Base-by-base conservation (phyloP, 805 yeast genomes). In the Hermanozyma aechmeae region DNA sequence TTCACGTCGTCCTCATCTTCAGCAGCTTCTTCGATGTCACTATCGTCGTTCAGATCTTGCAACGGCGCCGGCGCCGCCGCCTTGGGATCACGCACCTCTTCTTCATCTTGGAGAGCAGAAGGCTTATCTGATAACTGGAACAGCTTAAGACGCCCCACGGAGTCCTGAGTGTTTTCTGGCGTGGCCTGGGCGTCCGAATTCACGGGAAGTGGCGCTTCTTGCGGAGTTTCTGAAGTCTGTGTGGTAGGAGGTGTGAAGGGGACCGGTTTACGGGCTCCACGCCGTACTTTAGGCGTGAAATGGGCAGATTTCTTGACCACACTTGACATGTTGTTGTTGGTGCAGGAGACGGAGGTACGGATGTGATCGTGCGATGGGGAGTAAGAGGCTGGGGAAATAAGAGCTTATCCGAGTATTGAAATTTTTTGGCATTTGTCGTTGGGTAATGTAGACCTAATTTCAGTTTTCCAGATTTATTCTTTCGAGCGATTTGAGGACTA, bases 211-310 rank as follows among this genome's bases (percentile, higher is more conserved):
- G 36, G 15, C 12, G 17, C 10, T 21, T n/a, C 10, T 22, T 22
- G 17, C 15, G 10, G 4, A 16, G 29, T 26, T 42, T 30, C 29
- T 13, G 31, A 19, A 11, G 19, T 16, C 30, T 39, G 48, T 1
- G 48, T 39, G 3, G 47, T 21, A 1, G 45, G 43, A 27, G 45
- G 47, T 8, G 51, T 37, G 4, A 41, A 28, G 5, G 29, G 19
- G 3, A 24, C 27, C 43, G 48, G 33, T 49, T 43, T 12, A 44
- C 35, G 7, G 39, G 35, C 23, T 51, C 42, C 39, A 48, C 51
- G 40, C 48, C 52, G 22, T n/a, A 57, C 38, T 37, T 76, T 77
- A 3, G 86, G 86, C n/a, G 68, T 61, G 51, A 79, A 79, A 32
- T 79, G 72, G 9, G 79, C 68, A 15, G 76, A 70, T 47, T 53